Evolutionary conservation across 495 filamentous ascomycete species (phyloP).

Genomic region (Penicillium pancosmium): DNA sequence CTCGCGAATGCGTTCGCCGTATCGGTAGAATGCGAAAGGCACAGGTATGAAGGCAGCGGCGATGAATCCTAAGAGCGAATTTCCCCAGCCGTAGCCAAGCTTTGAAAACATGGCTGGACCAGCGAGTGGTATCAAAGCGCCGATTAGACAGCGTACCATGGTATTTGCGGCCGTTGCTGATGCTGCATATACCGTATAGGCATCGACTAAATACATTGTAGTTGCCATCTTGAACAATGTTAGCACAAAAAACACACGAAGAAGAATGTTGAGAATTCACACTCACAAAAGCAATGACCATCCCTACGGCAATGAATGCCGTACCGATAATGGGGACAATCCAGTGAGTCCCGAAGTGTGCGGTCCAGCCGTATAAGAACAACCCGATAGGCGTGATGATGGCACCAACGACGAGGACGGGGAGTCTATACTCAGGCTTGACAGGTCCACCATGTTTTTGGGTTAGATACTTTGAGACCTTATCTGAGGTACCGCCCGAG

Average conservation of each 20-base stretch:
- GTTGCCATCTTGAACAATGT: constrained; percentile 14
- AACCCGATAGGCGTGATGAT: constrained; percentile 60
- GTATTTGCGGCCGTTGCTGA: constrained; percentile 64
- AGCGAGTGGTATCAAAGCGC: constrained; percentile 55
- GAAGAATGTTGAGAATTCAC: background rate
- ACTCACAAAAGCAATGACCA: constrained; percentile 25
- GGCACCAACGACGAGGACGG: constrained; percentile 59
- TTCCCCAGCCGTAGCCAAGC: constrained; percentile 50
- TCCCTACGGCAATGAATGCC: constrained; percentile 66
- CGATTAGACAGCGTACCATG: constrained; percentile 60
- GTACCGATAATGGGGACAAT: constrained; percentile 69
- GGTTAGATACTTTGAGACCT: constrained; percentile 22
- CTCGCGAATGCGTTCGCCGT: constrained; percentile 34
- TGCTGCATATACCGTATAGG: constrained; percentile 67
- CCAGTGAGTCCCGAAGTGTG: constrained; percentile 56
- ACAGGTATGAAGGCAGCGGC: constrained; percentile 32
- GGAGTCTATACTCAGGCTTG: constrained; percentile 38
- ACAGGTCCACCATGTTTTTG: constrained; percentile 20
- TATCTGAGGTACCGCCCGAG: constrained; percentile 36
- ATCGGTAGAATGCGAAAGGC: constrained; percentile 44
- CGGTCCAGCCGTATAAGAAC: constrained; percentile 76
- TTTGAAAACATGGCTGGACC: constrained; percentile 44
- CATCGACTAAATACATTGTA: constrained; percentile 65
- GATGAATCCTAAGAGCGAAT: constrained; percentile 50
- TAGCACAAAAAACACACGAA: constrained; percentile 55